phyloP scores from a whole-genome alignment of 2,329 filamentous ascomycete species.

The Ophiostoma angusticollis region DNA sequence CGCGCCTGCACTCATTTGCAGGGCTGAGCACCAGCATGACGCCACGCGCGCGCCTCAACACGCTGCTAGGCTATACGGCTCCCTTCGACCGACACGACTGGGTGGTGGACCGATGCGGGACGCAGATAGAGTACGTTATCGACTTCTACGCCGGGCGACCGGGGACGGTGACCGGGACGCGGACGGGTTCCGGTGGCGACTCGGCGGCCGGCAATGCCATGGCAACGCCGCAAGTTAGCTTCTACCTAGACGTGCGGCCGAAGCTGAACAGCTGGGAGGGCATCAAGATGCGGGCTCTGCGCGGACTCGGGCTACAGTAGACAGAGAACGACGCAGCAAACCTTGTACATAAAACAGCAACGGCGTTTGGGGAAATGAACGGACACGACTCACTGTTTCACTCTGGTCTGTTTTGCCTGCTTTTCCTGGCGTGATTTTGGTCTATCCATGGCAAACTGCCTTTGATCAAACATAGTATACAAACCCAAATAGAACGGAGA shows the following conservation, averaged over 20 bases:
- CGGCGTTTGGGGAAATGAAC: too few relatives aligned
- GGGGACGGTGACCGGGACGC: too few relatives aligned
- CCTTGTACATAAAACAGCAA: too few relatives aligned
- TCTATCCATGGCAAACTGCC: too few relatives aligned
- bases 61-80: conserved; percentile 70
- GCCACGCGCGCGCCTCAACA: conserved; percentile 72
- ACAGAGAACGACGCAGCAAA: too few relatives aligned
- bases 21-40: conserved; percentile 60
- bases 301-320: conserved; percentile 36
- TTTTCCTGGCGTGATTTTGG: too few relatives aligned
- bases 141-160: conserved; percentile 81
- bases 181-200: conserved; percentile 22
- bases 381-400: too few relatives aligned
- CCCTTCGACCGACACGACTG: conserved; percentile 97
- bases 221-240: conserved; percentile 38
- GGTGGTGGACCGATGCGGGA: conserved; percentile 86
- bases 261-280: conserved; percentile 58
- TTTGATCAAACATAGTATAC: too few relatives aligned
- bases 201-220: neutral
- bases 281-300: conserved; percentile 49
- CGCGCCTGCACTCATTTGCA: conserved; percentile 70
- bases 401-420: too few relatives aligned
- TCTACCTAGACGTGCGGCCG: conserved; percentile 55
- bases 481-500: too few relatives aligned
- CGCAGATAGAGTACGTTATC: conserved; percentile 83